Base-by-base conservation (phyloP, 75 land plant species). In the Sequoiadendron giganteum region DNA sequence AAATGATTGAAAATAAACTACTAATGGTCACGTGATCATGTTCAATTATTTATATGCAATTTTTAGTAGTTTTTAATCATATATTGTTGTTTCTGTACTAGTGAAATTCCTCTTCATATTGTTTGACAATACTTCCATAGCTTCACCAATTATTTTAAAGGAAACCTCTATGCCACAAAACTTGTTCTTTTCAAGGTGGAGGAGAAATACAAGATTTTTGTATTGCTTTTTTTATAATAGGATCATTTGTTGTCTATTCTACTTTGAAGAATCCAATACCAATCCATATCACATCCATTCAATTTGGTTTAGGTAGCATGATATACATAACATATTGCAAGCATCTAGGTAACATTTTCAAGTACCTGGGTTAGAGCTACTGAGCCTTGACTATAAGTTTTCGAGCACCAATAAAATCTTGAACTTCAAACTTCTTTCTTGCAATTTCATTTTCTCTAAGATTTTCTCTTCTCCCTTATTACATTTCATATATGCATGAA, bases 131-230 rank as follows among this genome's bases (percentile, higher is more conserved):
- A n/a, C n/a, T n/a, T n/a, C n/a, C n/a, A n/a, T n/a, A n/a, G n/a
- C n/a, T n/a, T n/a, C n/a, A n/a, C n/a, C n/a, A n/a, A n/a, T n/a
- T n/a, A n/a, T n/a, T n/a, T n/a, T n/a, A n/a, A n/a, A n/a, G n/a
- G n/a, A n/a, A n/a, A n/a, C n/a, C n/a, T n/a, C n/a, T n/a, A n/a
- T n/a, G n/a, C n/a, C n/a, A n/a, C n/a, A n/a, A n/a, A n/a, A n/a
- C n/a, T n/a, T n/a, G n/a, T n/a, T 98, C 87, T 95, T 98, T 73
- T 98, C 99, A 55, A 99, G 99, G 90, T 98, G 98, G 86, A 98
- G 95, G 25, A 92, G 90, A 43, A 98, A 93, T n/a, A 98, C 99
- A 77, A 95, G 93, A 92, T 94, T 98, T 79, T 97, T 86, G 85
- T 93, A 98, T 87, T 98, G 99, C 88, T n/a, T 95, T 94, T 93